These are phyloP conservation scores for Guyanaporus albipodus DNA, from an alignment of 768 basidiomycete genomes.

Conservation along the genomic window DNA sequence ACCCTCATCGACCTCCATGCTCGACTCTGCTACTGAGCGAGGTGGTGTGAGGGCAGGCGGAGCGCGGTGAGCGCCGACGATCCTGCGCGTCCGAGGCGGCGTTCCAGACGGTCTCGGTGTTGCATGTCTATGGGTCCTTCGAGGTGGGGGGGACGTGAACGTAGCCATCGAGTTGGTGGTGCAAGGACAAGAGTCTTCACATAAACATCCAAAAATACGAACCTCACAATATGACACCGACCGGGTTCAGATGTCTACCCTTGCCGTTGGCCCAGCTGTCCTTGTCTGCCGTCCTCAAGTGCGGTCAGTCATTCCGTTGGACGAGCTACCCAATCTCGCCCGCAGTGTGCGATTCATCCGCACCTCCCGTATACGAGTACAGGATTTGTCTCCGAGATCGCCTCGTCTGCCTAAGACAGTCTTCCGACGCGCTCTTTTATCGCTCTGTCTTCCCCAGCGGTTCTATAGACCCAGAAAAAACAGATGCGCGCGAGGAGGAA, in stretches of 20 bases:
- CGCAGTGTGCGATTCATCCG: background rate
- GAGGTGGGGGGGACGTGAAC: constrained; percentile 59
- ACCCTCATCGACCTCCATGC: constrained; percentile 68
- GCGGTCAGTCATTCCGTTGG: constrained; percentile 89
- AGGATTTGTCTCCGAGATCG: constrained; percentile 77
- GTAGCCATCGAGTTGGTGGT: constrained; percentile 35
- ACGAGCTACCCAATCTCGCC: constrained; percentile 37
- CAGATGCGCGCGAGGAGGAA: constrained; percentile 48
- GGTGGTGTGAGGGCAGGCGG: constrained; percentile 20
- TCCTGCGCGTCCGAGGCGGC: constrained; percentile 25
- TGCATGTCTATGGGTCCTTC: constrained; percentile 40
- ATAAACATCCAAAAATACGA: background rate
- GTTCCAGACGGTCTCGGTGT: constrained; percentile 26
- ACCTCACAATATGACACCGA: constrained; percentile 14
- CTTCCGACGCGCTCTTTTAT: constrained; percentile 60
- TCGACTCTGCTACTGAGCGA: constrained; percentile 40
- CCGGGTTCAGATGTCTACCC: constrained; percentile 56
- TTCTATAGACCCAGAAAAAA: constrained; percentile 31
- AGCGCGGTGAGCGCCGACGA: constrained; percentile 24
- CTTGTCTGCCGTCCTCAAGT: constrained; percentile 73
- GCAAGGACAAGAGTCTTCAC: background rate
- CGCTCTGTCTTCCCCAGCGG: constrained; percentile 58
- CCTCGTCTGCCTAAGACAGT: constrained; percentile 79
- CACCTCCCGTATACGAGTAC: constrained; percentile 55
- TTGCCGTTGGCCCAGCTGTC: constrained; percentile 67